phyloP scores from a whole-genome alignment of 2,329 filamentous ascomycete species.

The Ophiosphaerella narmari region DNA sequence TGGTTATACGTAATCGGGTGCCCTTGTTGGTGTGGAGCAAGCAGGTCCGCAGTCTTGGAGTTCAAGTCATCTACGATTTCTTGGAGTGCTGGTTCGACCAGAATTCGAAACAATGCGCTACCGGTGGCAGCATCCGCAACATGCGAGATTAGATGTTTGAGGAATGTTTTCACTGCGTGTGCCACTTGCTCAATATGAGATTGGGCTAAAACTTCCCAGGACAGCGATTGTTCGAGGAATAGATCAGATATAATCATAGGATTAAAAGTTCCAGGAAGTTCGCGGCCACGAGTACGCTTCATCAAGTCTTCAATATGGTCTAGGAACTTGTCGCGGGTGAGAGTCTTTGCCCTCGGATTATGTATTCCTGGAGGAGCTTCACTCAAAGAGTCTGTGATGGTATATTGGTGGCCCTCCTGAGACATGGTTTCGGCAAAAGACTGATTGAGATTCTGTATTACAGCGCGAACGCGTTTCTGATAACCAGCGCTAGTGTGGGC shows the following conservation, averaged over 20 bases:
- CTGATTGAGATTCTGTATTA: slow-evolving; percentile 24
- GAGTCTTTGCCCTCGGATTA: neutral
- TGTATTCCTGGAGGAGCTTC: neutral
- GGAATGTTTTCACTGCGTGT: slow-evolving; percentile 25
- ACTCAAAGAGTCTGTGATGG: slow-evolving; percentile 36
- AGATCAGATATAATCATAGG: slow-evolving; percentile 62
- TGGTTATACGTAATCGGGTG: slow-evolving; percentile 52
- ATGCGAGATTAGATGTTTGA: neutral
- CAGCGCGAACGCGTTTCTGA: slow-evolving; percentile 19
- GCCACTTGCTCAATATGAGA: slow-evolving; percentile 44
- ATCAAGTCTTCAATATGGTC: slow-evolving; percentile 30
- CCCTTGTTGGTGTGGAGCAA: slow-evolving; percentile 1
- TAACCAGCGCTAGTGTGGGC: slow-evolving; percentile 2
- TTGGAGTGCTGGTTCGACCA: slow-evolving; percentile 7
- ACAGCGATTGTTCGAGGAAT: slow-evolving; percentile 61
- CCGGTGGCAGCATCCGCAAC: slow-evolving; percentile 6
- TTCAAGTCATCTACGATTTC: slow-evolving; percentile 4
- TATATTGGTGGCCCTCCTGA: slow-evolving; percentile 22
- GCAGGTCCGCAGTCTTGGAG: slow-evolving; percentile 2
- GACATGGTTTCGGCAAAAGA: slow-evolving; percentile 27
- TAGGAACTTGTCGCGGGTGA: neutral
- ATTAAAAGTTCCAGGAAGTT: slow-evolving; percentile 66
- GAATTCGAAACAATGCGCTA: slow-evolving; percentile 1
- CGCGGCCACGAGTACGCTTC: slow-evolving; percentile 52
- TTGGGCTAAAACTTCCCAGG: slow-evolving; percentile 54